These are phyloP conservation scores for Neonectria faginata DNA, from an alignment of 2,329 filamentous ascomycete species.

Conservation along the genomic window DNA sequence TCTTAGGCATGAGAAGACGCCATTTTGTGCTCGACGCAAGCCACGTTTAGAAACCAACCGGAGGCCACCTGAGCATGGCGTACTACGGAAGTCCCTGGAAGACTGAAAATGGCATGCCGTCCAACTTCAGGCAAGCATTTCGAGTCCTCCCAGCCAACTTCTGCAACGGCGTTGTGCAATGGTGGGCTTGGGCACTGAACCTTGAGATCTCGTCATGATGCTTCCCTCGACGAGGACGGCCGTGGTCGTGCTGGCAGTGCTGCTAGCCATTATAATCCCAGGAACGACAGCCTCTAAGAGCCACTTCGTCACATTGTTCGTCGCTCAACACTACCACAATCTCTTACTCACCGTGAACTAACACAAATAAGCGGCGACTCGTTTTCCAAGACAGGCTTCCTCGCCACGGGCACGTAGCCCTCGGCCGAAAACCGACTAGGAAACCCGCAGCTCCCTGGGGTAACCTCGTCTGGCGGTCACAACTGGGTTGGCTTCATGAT, in stretches of 20 bases:
- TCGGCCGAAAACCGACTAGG: background rate
- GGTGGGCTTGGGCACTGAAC: background rate
- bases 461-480: slow-evolving; percentile 3
- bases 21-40: background rate
- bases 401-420: background rate
- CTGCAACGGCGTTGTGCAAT: background rate
- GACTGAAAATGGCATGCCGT: background rate
- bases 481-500: slow-evolving; percentile 14
- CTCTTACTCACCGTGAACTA: background rate
- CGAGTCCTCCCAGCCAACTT: background rate
- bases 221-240: background rate
- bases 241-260: background rate
- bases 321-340: background rate
- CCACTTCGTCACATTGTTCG: background rate
- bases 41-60: background rate
- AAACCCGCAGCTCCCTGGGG: slow-evolving; percentile 9
- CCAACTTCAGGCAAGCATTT: background rate
- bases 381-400: slow-evolving; percentile 2
- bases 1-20: background rate
- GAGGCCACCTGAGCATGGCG: background rate
- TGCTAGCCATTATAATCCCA: background rate
- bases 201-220: background rate
- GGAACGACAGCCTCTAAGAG: background rate
- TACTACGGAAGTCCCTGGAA: background rate
- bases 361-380: slow-evolving; percentile 10